Evolutionary conservation across 1,284 basidiomycete genomes (phyloP).

Genomic region (Cerrena zonata): DNA sequence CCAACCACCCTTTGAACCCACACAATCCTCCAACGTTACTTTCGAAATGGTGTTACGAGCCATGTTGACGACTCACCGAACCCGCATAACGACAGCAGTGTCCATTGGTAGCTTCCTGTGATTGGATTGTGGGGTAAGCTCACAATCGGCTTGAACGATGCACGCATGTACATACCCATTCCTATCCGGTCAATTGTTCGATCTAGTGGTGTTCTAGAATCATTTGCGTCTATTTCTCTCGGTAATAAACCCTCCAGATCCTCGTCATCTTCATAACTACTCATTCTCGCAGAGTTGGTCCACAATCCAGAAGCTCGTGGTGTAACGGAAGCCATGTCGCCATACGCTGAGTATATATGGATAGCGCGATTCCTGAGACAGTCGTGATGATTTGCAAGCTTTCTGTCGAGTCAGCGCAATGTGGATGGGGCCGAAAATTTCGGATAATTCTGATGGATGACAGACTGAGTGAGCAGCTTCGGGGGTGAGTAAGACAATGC

Average conservation of each 20-base stretch:
- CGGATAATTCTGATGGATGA: too few species aligned
- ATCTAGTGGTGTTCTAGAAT: conserved; percentile 69
- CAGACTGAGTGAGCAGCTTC: too few species aligned
- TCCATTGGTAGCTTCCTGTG: conserved; percentile 73
- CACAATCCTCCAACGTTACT: conserved; percentile 6
- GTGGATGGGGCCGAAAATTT: too few species aligned
- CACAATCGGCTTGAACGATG: conserved; percentile 3
- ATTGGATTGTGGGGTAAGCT: conserved; percentile 5
- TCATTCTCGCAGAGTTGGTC: conserved; percentile 28
- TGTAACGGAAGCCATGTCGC: conserved; percentile 29
- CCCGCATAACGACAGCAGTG: conserved; percentile 74
- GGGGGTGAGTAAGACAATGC: too few species aligned
- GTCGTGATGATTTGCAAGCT: too few species aligned
- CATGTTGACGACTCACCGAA: conserved; percentile 56
- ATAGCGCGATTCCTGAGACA: neutral
- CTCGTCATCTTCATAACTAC: conserved; percentile 28
- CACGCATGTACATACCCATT: conserved; percentile 53
- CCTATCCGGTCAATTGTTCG: conserved; percentile 85
- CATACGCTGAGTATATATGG: neutral
- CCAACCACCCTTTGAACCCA: conserved; percentile 71
- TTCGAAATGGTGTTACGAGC: neutral
- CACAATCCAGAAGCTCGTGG: conserved; percentile 46
- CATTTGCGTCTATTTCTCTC: conserved; percentile 32
- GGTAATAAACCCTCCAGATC: conserved; percentile 36
- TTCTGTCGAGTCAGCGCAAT: too few species aligned